Conservation (phyloP, 441 rosid species). For the Jatropha podagrica region DNA sequence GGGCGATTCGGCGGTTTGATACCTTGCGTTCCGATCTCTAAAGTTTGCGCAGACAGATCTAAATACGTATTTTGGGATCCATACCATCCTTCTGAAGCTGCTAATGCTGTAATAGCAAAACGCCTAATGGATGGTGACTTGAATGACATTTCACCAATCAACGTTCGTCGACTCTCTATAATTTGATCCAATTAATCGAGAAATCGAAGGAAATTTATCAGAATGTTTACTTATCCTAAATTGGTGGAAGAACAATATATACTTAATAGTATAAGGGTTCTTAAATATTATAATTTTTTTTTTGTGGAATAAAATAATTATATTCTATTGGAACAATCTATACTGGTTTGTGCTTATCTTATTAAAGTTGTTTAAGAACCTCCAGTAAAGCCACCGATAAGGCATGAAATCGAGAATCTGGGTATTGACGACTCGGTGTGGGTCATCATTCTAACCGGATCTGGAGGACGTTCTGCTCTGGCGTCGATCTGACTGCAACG, state of each 20-base stretch:
- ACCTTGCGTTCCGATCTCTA: slow-evolving; percentile 61
- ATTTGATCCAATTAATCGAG: not conserved
- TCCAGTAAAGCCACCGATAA: too few species aligned
- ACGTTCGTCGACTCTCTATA: slow-evolving; percentile 48
- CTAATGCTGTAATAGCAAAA: slow-evolving; percentile 51
- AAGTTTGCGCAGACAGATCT: slow-evolving; percentile 59
- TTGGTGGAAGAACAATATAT: too few species aligned
- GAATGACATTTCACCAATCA: slow-evolving; percentile 49
- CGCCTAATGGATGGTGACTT: slow-evolving; percentile 55
- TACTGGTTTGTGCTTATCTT: too few species aligned
- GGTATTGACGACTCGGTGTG: slow-evolving; percentile 52
- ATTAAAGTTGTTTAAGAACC: too few species aligned
- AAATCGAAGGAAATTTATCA: not conserved
- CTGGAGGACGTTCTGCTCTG: slow-evolving; percentile 89
- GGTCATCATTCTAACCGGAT: slow-evolving; percentile 62
- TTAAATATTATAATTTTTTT: too few species aligned
- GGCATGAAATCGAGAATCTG: slow-evolving; percentile 47
- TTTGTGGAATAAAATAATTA: too few species aligned
- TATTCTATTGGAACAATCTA: too few species aligned
- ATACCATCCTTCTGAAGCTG: slow-evolving; percentile 71
- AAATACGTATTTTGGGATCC: slow-evolving; percentile 86
- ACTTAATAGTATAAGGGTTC: too few species aligned
- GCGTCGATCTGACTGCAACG: slow-evolving; percentile 78
- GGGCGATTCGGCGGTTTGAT: slow-evolving; percentile 62
- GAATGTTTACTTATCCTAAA: not conserved